Conservation (phyloP, 805 yeast genomes). For the Wickerhamomyces bisporus region DNA sequence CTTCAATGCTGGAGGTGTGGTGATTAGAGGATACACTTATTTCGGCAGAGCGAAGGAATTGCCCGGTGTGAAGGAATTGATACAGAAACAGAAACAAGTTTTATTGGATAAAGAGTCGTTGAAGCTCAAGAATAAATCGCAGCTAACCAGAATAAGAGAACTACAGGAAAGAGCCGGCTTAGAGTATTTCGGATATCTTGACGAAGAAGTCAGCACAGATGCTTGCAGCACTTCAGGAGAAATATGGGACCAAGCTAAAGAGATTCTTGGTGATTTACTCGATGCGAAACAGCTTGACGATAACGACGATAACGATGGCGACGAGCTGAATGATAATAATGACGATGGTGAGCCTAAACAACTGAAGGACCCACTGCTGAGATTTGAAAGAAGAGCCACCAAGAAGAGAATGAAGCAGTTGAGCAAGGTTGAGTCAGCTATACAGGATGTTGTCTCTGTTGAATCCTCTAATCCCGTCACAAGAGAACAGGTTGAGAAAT, state of each 20-base stretch:
- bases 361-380: slow-evolving; percentile 21
- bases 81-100: slow-evolving; percentile 30
- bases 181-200: slow-evolving; percentile 40
- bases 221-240: too few species aligned
- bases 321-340: slow-evolving; percentile 4
- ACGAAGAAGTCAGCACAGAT: slow-evolving; percentile 17
- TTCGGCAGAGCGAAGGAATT: slow-evolving; percentile 82
- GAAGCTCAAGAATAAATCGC: slow-evolving; percentile 13
- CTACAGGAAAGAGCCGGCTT: slow-evolving; percentile 26
- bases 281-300: slow-evolving; percentile 4
- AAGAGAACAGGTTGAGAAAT: slow-evolving; percentile 9
- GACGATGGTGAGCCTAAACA: slow-evolving; percentile 1
- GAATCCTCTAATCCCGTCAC: slow-evolving; percentile 5
- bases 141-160: slow-evolving; percentile 21
- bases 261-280: slow-evolving; percentile 9
- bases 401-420: slow-evolving; percentile 15
- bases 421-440: background rate
- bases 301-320: slow-evolving; percentile 2
- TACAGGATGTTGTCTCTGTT: background rate
- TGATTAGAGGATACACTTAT: slow-evolving; percentile 37
- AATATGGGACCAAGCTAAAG: slow-evolving; percentile 6
- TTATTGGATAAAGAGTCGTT: slow-evolving; percentile 14
- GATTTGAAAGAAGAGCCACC: slow-evolving; percentile 26
- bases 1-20: slow-evolving; percentile 16
- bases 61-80: slow-evolving; percentile 57